Conservation (phyloP, 2,329 filamentous ascomycete species). For the Aspergillus pseudotamarii region DNA sequence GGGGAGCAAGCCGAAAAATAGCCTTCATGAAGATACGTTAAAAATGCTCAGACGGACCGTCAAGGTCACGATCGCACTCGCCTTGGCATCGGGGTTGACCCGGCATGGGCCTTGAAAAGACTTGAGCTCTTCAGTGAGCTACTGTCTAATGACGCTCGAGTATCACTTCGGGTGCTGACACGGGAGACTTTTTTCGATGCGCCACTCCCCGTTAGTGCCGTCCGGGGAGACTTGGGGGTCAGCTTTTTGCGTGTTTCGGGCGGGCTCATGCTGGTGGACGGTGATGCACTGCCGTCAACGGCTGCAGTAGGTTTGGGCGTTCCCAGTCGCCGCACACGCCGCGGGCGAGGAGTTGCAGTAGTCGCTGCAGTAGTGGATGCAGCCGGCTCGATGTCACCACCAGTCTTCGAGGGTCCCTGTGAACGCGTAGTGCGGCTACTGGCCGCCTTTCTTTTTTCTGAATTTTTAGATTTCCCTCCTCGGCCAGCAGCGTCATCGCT, state of each 20-base stretch:
- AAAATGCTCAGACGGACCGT: constrained; percentile 13
- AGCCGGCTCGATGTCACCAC: constrained; percentile 21
- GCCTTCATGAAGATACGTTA: constrained; percentile 10
- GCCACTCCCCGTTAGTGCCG: constrained; percentile 20
- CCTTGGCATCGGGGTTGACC: constrained; percentile 39
- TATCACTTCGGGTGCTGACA: constrained; percentile 21
- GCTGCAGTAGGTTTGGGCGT: constrained; percentile 27
- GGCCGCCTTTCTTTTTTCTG: constrained; percentile 27
- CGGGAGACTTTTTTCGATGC: constrained; percentile 23
- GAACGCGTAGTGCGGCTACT: constrained; percentile 29
- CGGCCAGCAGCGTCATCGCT: constrained; percentile 25
- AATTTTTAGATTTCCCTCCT: constrained; percentile 17
- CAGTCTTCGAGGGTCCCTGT: constrained; percentile 23
- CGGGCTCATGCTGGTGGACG: constrained; percentile 22
- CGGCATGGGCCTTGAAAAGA: constrained; percentile 36
- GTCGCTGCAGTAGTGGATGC: constrained; percentile 25
- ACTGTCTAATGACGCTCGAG: constrained; percentile 18
- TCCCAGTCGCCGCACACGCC: constrained; percentile 36
- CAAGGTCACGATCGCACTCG: constrained; percentile 34
- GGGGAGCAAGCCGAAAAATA: constrained; percentile 4
- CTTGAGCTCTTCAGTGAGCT: constrained; percentile 30
- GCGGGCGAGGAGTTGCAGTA: constrained; percentile 31
- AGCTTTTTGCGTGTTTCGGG: constrained; percentile 38
- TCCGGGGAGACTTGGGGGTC: constrained; percentile 36
- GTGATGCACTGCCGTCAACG: constrained; percentile 15